Evolutionary conservation across 1,284 basidiomycete species (phyloP).

Genomic region (Ceratobasidium sp.): DNA sequence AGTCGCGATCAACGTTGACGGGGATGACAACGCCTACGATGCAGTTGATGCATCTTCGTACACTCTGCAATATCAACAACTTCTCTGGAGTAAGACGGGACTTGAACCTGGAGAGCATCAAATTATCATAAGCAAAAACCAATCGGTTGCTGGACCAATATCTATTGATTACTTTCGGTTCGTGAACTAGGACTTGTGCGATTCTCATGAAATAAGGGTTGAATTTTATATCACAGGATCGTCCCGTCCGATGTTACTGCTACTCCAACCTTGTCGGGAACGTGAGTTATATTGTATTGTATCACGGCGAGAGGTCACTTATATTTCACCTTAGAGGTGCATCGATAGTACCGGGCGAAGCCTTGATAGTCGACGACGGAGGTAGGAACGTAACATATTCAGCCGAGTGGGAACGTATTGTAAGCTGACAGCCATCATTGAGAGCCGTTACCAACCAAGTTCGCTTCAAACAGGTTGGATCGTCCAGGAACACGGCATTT

Average conservation of each 20-base stretch:
- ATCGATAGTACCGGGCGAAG: background rate
- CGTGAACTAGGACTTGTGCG: background rate
- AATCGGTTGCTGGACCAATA: background rate
- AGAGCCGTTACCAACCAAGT: no score
- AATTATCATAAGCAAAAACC: background rate
- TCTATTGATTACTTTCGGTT: slow-evolving; percentile 8
- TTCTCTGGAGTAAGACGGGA: background rate
- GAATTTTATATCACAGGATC: background rate
- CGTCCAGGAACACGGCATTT: background rate
- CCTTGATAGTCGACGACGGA: slow-evolving; percentile 1
- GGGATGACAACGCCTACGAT: background rate
- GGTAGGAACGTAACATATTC: background rate
- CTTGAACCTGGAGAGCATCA: slow-evolving; percentile 11
- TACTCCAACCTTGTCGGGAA: background rate
- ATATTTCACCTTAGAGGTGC: background rate
- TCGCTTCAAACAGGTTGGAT: no score
- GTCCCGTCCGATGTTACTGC: background rate
- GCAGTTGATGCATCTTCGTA: background rate
- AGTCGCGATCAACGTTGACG: background rate
- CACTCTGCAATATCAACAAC: background rate
- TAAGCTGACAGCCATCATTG: no score
- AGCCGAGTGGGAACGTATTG: no score
- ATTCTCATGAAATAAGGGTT: background rate
- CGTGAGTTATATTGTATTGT: background rate
- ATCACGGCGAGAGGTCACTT: background rate